Conservation (phyloP, 108 stramenopile species). For the Conticribra weissflogii region DNA sequence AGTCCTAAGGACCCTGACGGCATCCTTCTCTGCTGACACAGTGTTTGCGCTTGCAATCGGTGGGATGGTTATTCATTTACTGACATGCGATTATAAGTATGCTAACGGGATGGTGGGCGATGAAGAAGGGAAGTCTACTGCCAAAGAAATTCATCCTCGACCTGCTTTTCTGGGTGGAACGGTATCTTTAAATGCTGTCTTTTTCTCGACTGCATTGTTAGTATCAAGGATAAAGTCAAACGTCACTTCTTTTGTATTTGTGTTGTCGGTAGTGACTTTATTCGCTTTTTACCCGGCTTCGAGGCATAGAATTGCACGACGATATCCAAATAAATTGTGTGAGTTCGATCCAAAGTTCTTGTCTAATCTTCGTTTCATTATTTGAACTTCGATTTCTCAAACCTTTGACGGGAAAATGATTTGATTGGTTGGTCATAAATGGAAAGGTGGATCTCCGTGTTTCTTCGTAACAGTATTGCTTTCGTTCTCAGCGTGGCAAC, state of each 20-base stretch:
- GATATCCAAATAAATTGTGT: constrained; percentile 29
- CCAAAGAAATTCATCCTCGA: constrained; percentile 34
- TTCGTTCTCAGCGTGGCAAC: constrained; percentile 22
- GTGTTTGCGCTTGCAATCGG: constrained; percentile 69
- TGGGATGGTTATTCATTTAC: constrained; percentile 62
- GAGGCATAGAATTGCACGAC: constrained; percentile 51
- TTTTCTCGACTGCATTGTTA: constrained; percentile 74
- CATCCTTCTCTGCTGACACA: constrained; percentile 79
- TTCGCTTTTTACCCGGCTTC: constrained; percentile 78
- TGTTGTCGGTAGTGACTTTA: constrained; percentile 58
- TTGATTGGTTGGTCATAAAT: neutral
- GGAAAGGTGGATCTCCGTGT: constrained; percentile 27
- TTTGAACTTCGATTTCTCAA: constrained; percentile 4
- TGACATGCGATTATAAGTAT: constrained; percentile 74
- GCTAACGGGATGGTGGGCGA: constrained; percentile 56
- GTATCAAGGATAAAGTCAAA: constrained; percentile 64
- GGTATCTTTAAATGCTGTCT: constrained; percentile 68
- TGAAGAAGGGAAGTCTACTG: constrained; percentile 4
- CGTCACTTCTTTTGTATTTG: constrained; percentile 53
- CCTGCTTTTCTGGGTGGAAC: constrained; percentile 75
- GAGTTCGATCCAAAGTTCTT: constrained; percentile 1
- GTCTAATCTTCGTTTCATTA: neutral
- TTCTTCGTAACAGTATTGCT: constrained; percentile 22
- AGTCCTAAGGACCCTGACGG: constrained; percentile 68
- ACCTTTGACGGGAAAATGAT: neutral